These are phyloP conservation scores for Trichoderma sp. DNA, from an alignment of 2,329 filamentous ascomycete genomes.

Conservation along the genomic window DNA sequence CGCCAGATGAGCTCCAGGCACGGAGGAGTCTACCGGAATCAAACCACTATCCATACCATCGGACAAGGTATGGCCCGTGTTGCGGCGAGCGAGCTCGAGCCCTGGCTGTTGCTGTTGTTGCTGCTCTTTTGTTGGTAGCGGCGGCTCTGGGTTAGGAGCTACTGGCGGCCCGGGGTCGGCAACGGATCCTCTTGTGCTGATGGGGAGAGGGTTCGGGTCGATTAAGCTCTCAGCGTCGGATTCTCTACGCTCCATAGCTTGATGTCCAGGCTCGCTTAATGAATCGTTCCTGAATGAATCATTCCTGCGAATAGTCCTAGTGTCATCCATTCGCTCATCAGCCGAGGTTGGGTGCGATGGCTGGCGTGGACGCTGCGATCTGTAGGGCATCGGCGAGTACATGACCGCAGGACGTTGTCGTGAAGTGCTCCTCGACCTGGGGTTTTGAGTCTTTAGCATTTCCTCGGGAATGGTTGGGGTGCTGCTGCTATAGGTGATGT, in stretches of 20 bases:
- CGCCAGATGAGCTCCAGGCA: background rate
- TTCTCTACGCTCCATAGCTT: background rate
- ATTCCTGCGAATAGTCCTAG: background rate
- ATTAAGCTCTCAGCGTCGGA: slow-evolving; percentile 17
- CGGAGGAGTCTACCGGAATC: slow-evolving; percentile 24
- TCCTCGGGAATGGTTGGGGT: slow-evolving; percentile 23
- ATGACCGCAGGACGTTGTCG: slow-evolving; percentile 13
- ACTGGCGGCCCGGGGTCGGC: background rate
- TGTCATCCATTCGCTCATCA: background rate
- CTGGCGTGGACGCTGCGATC: slow-evolving; percentile 7
- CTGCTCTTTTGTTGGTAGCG: background rate
- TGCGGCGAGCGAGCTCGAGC: background rate
- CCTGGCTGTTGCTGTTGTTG: background rate
- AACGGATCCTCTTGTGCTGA: background rate
- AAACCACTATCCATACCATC: slow-evolving; percentile 19
- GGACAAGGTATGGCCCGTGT: background rate
- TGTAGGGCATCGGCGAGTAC: slow-evolving; percentile 13
- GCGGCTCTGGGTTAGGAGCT: background rate
- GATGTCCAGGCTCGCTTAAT: background rate
- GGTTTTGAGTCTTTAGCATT: background rate
- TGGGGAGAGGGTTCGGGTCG: slow-evolving; percentile 7
- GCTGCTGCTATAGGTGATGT: background rate
- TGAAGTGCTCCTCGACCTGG: slow-evolving; percentile 11
- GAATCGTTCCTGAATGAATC: background rate
- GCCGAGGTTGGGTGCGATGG: background rate